Percentiles rank a stretch among this genome's conserved stretches.
Conservation (phyloP, 106 monocot species). For the Allium sativum region DNA sequence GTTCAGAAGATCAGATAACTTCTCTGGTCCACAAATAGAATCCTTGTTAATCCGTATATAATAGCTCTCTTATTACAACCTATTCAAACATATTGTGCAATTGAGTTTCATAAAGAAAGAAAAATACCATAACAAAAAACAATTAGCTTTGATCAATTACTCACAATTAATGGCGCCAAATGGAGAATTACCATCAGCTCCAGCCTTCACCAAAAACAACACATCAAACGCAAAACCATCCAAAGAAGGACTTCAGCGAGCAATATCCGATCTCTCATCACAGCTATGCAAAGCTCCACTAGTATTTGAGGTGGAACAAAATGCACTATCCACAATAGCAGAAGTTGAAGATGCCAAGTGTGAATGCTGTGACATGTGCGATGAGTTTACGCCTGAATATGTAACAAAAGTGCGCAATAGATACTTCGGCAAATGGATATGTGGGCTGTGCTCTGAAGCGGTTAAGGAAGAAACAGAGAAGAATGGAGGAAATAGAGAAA, state of each 20-base stretch:
- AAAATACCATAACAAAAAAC: not conserved
- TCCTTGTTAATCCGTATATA: not conserved
- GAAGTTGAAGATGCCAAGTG: conserved; percentile 70
- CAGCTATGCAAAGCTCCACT: conserved; percentile 16
- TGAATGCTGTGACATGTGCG: conserved; percentile 58
- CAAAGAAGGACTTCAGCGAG: conserved; percentile 43
- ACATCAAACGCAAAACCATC: not conserved
- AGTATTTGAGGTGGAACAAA: conserved; percentile 1
- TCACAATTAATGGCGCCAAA: not conserved
- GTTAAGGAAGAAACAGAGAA: conserved; percentile 42
- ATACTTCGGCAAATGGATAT: conserved; percentile 17
- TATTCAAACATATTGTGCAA: too few relatives aligned
- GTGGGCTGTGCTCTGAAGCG: conserved; percentile 26
- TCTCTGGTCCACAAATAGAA: not conserved
- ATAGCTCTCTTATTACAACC: not conserved
- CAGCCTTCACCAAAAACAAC: not conserved
- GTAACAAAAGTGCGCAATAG: conserved; percentile 7
- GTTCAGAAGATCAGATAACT: conserved; percentile 4
- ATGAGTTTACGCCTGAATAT: conserved; percentile 65
- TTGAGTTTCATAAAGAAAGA: too few relatives aligned
- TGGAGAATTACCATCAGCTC: not conserved
- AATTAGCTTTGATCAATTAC: not conserved
- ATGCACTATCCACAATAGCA: conserved; percentile 22
- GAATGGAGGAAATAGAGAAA: conserved; percentile 24
- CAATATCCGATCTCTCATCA: conserved; percentile 54